Base-by-base conservation (phyloP, 1,284 basidiomycete species). In the Cutaneotrichosporon spelunceum region DNA sequence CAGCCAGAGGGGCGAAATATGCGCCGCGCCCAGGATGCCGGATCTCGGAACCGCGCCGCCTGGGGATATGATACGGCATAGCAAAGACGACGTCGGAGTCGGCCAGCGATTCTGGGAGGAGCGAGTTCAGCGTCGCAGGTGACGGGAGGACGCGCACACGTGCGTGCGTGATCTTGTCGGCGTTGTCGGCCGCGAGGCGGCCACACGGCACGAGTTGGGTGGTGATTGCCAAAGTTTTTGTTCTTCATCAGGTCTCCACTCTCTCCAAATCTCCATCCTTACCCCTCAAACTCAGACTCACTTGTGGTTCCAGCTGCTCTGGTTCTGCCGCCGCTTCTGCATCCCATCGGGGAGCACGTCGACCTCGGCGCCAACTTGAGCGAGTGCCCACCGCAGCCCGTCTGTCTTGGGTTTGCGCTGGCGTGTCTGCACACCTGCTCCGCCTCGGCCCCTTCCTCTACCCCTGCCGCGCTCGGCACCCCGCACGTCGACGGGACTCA, bases 301-400 rank as follows among this genome's bases (percentile, higher is more conserved):
- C 91, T 84, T 90, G 71, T 82, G 81, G 79, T 92, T 88, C 85
- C 88, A 92, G 47, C 82, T 83, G 10, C 89, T 91, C 75, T 90
- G 88, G 74, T 92, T 93, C 60, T 83, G 69, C 66, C 83, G 86
- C 65, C 86, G 81, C 65, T 85, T 81, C 69, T 88, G 87, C 91
- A 94, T 94, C n/a, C 91, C 91, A 34, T 83, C 76, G 0, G 91
- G 86, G 53, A 93, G 82, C 60, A 90, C 70, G 48, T 90, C 88
- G 73, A 93, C 71, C n/a, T 65, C 61, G 14, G 71, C 83, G 39
- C 89, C 87, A 63, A 90, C 85, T 64, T 87, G 85, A 66, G 82
- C 75, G 50, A 83, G 73, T 59, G 88, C 87, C 49, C 89, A 83
- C 72, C 86, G 84, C 76, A 86, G 81, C 68, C 83, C 85, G 57